A percentile compares a stretch with the other conserved stretches of the same genome.
Conservation (phyloP, 331 rosid genomes). For the Erythrophleum ivorense region DNA sequence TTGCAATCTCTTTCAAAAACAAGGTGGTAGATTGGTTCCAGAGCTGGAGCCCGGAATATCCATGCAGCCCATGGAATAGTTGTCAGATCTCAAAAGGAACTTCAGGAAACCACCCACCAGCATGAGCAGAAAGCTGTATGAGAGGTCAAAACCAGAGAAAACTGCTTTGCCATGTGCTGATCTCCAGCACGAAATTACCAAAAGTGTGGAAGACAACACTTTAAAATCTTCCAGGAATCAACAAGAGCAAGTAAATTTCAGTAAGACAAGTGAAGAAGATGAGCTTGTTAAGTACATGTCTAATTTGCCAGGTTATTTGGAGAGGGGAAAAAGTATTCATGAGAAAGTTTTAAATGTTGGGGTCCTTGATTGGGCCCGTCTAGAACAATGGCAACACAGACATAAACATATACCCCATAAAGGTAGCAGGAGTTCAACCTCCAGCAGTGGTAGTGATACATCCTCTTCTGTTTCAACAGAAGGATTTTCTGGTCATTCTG, state of each 20-base stretch:
- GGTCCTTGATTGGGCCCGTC: slow-evolving; percentile 95
- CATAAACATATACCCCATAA: slow-evolving; percentile 55
- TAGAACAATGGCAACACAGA: slow-evolving; percentile 75
- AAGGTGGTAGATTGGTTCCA: slow-evolving; percentile 37
- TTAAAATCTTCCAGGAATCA: slow-evolving; percentile 48
- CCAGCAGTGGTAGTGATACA: slow-evolving; percentile 62
- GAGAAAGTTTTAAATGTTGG: slow-evolving; percentile 87
- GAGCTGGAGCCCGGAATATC: slow-evolving; percentile 1
- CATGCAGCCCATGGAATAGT: slow-evolving; percentile 49
- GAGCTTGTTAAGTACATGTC: slow-evolving; percentile 93
- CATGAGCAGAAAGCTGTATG: slow-evolving; percentile 55
- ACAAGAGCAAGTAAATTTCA: slow-evolving; percentile 47
- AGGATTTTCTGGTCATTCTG: slow-evolving; percentile 57
- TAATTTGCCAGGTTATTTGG: slow-evolving; percentile 82
- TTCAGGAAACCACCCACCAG: slow-evolving; percentile 45
- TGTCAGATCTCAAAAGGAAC: slow-evolving; percentile 41
- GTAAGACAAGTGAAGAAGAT: slow-evolving; percentile 62
- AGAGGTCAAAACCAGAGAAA: slow-evolving; percentile 55
- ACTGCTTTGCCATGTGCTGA: slow-evolving; percentile 58
- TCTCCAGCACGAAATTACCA: slow-evolving; percentile 53
- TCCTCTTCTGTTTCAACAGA: slow-evolving; percentile 64
- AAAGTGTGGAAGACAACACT: slow-evolving; percentile 44
- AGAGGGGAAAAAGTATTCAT: slow-evolving; percentile 63
- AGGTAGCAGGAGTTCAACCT: slow-evolving; percentile 51
- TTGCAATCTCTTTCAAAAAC: slow-evolving; percentile 37